Conservation (phyloP, 495 filamentous ascomycete genomes). For the Viridothelium virens region DNA sequence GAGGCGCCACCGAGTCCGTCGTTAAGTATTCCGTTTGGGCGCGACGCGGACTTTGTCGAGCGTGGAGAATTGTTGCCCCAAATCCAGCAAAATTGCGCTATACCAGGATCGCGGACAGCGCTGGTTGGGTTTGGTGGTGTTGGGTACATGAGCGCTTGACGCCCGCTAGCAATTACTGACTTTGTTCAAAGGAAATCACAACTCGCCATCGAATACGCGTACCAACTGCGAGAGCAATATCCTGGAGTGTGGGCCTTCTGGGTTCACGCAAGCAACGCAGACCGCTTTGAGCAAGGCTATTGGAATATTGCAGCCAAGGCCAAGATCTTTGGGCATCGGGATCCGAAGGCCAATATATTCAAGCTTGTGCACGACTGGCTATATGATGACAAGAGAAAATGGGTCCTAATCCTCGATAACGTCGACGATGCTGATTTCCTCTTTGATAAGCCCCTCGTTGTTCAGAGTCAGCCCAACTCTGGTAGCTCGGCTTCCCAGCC, state of each 20-base stretch:
- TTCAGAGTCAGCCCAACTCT: conserved; percentile 14
- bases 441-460: conserved; percentile 21
- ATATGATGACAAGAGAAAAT: conserved; percentile 22
- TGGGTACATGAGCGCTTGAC: conserved; percentile 31
- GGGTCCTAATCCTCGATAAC: conserved; percentile 44
- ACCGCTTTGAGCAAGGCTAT: conserved; percentile 39
- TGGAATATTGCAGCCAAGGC: conserved; percentile 35
- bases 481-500: neutral
- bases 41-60: conserved; percentile 39
- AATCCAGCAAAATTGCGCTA: conserved; percentile 29
- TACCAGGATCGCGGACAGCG: conserved; percentile 26
- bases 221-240: conserved; percentile 31
- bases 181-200: conserved; percentile 31
- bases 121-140: conserved; percentile 43
- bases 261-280: conserved; percentile 38
- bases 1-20: conserved; percentile 12
- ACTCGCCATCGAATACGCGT: conserved; percentile 38
- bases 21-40: conserved; percentile 31
- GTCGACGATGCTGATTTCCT: conserved; percentile 35
- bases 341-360: conserved; percentile 38
- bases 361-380: conserved; percentile 39
- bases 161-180: neutral
- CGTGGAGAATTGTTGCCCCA: conserved; percentile 33
- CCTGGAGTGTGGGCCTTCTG: conserved; percentile 44
- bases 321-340: conserved; percentile 33